Conservation (phyloP, 2,329 filamentous ascomycete species). For the Cordyceps pruinosa region DNA sequence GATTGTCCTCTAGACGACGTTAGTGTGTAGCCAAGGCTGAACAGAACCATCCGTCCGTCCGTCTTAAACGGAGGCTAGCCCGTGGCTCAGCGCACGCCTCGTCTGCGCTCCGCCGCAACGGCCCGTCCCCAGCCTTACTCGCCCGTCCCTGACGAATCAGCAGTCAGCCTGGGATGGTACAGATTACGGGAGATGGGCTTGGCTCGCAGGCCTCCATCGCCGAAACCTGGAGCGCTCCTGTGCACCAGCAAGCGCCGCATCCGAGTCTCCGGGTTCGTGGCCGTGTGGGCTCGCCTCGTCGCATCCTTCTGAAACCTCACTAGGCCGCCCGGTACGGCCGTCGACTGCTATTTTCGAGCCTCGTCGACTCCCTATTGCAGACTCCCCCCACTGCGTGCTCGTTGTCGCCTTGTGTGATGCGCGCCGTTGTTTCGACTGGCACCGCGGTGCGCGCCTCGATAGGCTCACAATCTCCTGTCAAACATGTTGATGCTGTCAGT, state of each 20-base stretch:
- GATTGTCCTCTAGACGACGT: neutral
- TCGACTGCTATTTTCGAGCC: neutral
- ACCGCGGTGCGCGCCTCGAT: neutral
- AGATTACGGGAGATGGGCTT: neutral
- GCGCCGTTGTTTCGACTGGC: neutral
- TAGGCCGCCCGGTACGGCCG: neutral
- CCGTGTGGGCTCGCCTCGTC: neutral
- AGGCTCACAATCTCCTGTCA: neutral
- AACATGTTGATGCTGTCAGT: too few species aligned
- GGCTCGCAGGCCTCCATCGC: constrained; percentile 1
- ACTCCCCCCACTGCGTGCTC: neutral
- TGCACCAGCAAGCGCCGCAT: constrained; percentile 1
- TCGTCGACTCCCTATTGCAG: neutral
- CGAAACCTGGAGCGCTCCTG: neutral
- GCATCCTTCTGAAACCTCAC: neutral
- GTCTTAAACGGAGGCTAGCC: neutral
- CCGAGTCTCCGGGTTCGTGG: constrained; percentile 9
- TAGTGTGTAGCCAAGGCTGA: neutral
- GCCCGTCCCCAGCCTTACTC: constrained; percentile 7
- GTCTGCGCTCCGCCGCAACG: constrained; percentile 4
- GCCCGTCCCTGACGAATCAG: neutral
- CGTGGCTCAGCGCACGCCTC: constrained; percentile 5
- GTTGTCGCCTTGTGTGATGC: neutral
- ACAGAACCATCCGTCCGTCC: neutral
- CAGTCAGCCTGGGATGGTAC: neutral